Evolutionary conservation across 768 basidiomycete genomes (phyloP).

Genomic region (Coprinellus aureogranulatus): DNA sequence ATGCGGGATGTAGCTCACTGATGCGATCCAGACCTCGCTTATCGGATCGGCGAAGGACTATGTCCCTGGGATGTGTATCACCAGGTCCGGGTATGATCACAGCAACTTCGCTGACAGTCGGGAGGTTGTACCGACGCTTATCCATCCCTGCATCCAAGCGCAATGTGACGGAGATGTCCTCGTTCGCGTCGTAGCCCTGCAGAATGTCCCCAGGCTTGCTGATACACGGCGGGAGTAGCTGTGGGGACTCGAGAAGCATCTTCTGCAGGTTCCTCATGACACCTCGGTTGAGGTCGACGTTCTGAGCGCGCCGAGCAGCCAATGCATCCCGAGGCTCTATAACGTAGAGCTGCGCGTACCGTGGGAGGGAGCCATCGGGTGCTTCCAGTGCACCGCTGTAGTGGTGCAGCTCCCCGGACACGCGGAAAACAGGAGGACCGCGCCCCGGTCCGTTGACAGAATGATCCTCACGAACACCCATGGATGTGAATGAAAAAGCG

Average conservation of each 20-base stretch:
- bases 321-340: conserved; percentile 12
- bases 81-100: conserved; percentile 36
- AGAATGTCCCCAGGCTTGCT: conserved; percentile 14
- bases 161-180: conserved; percentile 8
- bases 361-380: not conserved
- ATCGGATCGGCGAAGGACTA: conserved; percentile 25
- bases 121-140: conserved; percentile 40
- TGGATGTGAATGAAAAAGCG: conserved; percentile 40
- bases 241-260: conserved; percentile 9
- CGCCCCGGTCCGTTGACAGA: conserved; percentile 8
- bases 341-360: conserved; percentile 18
- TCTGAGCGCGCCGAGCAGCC: not conserved
- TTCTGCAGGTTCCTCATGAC: conserved; percentile 11
- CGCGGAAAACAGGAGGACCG: conserved; percentile 14
- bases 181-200: not conserved
- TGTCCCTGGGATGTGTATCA: conserved; percentile 25
- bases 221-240: conserved; percentile 7
- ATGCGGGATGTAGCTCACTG: conserved; percentile 32
- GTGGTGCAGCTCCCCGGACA: conserved; percentile 16
- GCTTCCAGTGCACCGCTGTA: conserved; percentile 6
- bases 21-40: conserved; percentile 26
- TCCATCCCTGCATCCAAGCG: conserved; percentile 21
- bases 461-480: conserved; percentile 31
- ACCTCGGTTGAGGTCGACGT: not conserved
- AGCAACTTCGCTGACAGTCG: conserved; percentile 35